These are phyloP conservation scores for Ophiostoma novo-ulmi DNA, from an alignment of 2,329 filamentous ascomycete genomes.

Conservation along the genomic window DNA sequence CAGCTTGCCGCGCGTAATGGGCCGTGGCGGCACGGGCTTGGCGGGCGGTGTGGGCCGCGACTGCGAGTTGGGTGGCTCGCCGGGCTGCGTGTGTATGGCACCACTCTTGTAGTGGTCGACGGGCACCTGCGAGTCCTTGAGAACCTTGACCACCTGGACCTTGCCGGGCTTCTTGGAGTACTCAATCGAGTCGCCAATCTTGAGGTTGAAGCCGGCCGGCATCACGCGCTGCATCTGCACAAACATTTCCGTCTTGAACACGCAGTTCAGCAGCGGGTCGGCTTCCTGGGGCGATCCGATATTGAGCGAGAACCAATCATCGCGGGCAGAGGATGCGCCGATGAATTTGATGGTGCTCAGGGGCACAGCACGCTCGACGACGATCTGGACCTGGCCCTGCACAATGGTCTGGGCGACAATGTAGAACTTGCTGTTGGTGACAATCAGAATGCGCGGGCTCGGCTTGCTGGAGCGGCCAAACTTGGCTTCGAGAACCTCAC, in stretches of 20 bases:
- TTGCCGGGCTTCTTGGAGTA: conserved; percentile 99
- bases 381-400: conserved; percentile 75
- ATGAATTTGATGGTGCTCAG: conserved; percentile 86
- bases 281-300: conserved; percentile 86
- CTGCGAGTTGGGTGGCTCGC: conserved; percentile 74
- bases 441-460: conserved; percentile 74
- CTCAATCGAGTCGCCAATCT: conserved; percentile 78
- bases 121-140: conserved; percentile 74
- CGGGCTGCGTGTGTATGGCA: conserved; percentile 77
- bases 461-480: conserved; percentile 95
- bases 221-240: conserved; percentile 80
- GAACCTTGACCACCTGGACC: conserved; percentile 76
- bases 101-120: conserved; percentile 93
- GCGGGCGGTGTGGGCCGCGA: conserved; percentile 82
- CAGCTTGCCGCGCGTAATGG: conserved; percentile 88
- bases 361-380: conserved; percentile 74
- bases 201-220: conserved; percentile 73
- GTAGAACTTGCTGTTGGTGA: conserved; percentile 84
- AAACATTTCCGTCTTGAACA: conserved; percentile 96
- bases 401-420: conserved; percentile 78
- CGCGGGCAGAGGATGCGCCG: conserved; percentile 71
- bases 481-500: conserved; percentile 85
- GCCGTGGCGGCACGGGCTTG: conserved; percentile 79
- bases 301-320: conserved; percentile 95
- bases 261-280: conserved; percentile 86